These are phyloP conservation scores for Ophiobolus disseminans DNA, from an alignment of 2,329 filamentous ascomycete species.

Conservation along the genomic window DNA sequence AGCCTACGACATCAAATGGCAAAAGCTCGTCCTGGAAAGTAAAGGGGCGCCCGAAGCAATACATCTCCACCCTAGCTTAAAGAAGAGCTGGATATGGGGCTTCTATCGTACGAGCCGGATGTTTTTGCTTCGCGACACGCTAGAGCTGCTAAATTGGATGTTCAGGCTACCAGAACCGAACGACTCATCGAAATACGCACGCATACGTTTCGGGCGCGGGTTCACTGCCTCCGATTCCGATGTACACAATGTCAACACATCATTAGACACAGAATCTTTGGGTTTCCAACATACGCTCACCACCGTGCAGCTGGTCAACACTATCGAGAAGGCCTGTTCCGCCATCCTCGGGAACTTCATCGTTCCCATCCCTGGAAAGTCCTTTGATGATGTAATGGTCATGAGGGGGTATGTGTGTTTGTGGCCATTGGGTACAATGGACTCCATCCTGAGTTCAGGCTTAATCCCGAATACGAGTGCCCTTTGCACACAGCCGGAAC, in stretches of 20 bases:
- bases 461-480: conserved; percentile 27
- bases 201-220: not conserved
- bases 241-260: conserved; percentile 3
- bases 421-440: conserved; percentile 38
- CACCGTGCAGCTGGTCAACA: conserved; percentile 26
- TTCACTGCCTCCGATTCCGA: not conserved
- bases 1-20: conserved; percentile 31
- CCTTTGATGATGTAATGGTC: conserved; percentile 28
- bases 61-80: conserved; percentile 31
- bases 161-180: conserved; percentile 27
- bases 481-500: no score
- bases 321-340: conserved; percentile 35
- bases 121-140: conserved; percentile 35
- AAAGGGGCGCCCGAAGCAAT: conserved; percentile 37
- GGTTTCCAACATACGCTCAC: conserved; percentile 24
- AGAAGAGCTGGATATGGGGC: conserved; percentile 35
- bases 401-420: conserved; percentile 38
- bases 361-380: conserved; percentile 32
- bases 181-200: not conserved
- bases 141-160: conserved; percentile 44
- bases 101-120: conserved; percentile 40
- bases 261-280: conserved; percentile 23
- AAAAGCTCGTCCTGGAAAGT: conserved; percentile 27
- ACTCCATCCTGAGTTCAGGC: conserved; percentile 32
- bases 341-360: conserved; percentile 34